Percentiles rank a stretch among this genome's conserved stretches.
These are phyloP conservation scores for Agapanthus africanus DNA, from an alignment of 106 monocot genomes.

Conservation along the genomic window DNA sequence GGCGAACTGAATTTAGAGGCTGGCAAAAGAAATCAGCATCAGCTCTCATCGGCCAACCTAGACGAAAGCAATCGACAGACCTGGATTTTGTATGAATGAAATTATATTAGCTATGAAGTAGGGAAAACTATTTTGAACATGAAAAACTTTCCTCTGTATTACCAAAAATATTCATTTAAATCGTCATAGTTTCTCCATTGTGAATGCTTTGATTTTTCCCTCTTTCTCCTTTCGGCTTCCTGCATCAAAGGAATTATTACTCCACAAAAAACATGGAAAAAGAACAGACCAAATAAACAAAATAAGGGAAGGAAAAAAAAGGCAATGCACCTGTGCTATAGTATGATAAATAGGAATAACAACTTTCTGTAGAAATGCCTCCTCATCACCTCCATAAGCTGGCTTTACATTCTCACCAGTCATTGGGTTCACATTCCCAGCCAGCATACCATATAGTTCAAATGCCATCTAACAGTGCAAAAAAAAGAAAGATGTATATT, in stretches of 20 bases:
- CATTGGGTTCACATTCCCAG: slow-evolving; percentile 67
- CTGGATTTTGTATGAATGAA: slow-evolving; percentile 31
- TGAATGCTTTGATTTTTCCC: slow-evolving; percentile 67
- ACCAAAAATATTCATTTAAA: slow-evolving; percentile 92
- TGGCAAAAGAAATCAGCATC: slow-evolving; percentile 87
- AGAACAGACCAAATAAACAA: background rate
- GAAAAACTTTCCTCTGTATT: too few relatives aligned
- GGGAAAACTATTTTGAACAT: background rate
- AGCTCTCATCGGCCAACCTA: slow-evolving; percentile 88
- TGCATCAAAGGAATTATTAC: slow-evolving; percentile 8
- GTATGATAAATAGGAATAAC: slow-evolving; percentile 70
- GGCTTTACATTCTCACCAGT: slow-evolving; percentile 78
- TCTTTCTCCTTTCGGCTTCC: slow-evolving; percentile 83
- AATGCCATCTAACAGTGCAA: slow-evolving; percentile 59
- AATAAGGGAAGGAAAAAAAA: background rate
- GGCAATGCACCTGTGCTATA: slow-evolving; percentile 34
- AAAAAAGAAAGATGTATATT: too few relatives aligned
- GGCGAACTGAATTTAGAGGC: slow-evolving; percentile 3
- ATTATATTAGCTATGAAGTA: background rate
- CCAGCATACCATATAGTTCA: slow-evolving; percentile 76
- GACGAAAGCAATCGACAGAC: slow-evolving; percentile 72
- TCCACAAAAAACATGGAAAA: background rate
- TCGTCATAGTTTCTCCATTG: slow-evolving; percentile 92
- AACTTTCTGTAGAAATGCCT: slow-evolving; percentile 66
- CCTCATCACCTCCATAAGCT: slow-evolving; percentile 74